Evolutionary conservation across 2,329 filamentous ascomycete genomes (phyloP), one percentile per base, ranked within the genome.

Genomic region (Cordyceps cicadae): DNA sequence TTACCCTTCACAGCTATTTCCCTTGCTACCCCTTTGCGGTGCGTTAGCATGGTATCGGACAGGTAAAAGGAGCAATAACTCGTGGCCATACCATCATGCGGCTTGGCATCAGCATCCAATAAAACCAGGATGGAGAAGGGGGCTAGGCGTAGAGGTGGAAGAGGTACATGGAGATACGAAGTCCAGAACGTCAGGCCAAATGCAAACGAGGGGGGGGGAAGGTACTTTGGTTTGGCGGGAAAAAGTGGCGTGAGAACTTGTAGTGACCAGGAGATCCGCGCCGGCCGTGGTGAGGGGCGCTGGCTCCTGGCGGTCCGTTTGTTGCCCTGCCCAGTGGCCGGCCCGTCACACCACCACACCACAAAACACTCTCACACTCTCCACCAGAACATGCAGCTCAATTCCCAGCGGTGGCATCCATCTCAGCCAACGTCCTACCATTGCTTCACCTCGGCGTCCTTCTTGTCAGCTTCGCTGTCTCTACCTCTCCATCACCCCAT

Each of bases 91-190:
- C 32, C 55, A 7, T 51, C 9, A 46, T 58, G 55, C 12, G 32
- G n/a, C 29, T n/a, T 24, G 34, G 34, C 24, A 34, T 34, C 41
- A 58, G 11, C 46, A 58, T 58, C 43, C 32, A 57, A 50, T 57
- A 41, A 57, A 37, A 26, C 1, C 46, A 41, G n/a, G 37, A 9
- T 15, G 12, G 17, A 11, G 17, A 46, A 52, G 34, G 24, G n/a
- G 17, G 48, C 43, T 43, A 24, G 49, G 49, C 11, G 19, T 12
- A 12, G 5, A 26, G 26, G 37, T 14, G 19, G 32, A 34, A 11
- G 37, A 59, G 57, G 57, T 59, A 59, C 57, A 53, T 53, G 41
- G 19, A 54, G 50, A 39, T 59, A 59, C 57, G 15, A 59, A 19
- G 24, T 17, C 19, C 26, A 21, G 53, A 26, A 50, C n/a, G 34